Percentiles rank a stretch among this genome's conserved stretches.
Evolutionary conservation across 345 rosid species (phyloP).

Genomic region (Diplotaxis tenuifolia): DNA sequence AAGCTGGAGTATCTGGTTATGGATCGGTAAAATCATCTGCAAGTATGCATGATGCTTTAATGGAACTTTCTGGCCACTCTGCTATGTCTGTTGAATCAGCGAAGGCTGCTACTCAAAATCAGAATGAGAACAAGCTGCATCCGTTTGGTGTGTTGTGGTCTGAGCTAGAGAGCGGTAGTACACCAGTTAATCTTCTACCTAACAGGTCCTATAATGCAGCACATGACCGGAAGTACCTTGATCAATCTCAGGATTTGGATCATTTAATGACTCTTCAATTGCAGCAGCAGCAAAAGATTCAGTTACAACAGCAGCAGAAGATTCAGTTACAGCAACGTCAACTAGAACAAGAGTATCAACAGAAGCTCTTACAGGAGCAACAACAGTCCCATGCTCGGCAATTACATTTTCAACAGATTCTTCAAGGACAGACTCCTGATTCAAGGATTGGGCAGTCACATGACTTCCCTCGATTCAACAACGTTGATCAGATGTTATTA

Average conservation of each 20-base stretch:
- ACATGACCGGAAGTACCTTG: conserved; percentile 25
- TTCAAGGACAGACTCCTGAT: conserved; percentile 57
- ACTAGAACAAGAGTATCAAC: conserved; percentile 41
- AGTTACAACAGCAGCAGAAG: conserved; percentile 41
- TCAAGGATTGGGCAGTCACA: conserved; percentile 53
- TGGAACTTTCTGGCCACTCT: conserved; percentile 34
- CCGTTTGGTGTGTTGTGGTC: conserved; percentile 70
- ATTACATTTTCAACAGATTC: conserved; percentile 59
- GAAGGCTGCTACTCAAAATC: conserved; percentile 33
- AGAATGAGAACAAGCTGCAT: conserved; percentile 51
- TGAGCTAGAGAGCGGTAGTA: conserved; percentile 47
- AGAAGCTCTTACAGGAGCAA: conserved; percentile 40
- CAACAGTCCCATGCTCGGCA: conserved; percentile 62
- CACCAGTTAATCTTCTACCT: conserved; percentile 39
- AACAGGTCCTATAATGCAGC: conserved; percentile 30
- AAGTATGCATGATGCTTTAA: conserved; percentile 33
- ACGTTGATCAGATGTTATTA: conserved; percentile 35
- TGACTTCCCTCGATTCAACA: conserved; percentile 30
- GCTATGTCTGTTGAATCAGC: conserved; percentile 38
- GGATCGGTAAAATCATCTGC: conserved; percentile 23
- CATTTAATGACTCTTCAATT: conserved; percentile 40
- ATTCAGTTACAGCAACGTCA: conserved; percentile 42
- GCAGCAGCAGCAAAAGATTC: conserved; percentile 45
- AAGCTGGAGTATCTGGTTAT: conserved; percentile 39
- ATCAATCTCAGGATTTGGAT: conserved; percentile 37